phyloP scores from a whole-genome alignment of 192 early-diverging fungal genomes.

The Backusella morwellensis region DNA sequence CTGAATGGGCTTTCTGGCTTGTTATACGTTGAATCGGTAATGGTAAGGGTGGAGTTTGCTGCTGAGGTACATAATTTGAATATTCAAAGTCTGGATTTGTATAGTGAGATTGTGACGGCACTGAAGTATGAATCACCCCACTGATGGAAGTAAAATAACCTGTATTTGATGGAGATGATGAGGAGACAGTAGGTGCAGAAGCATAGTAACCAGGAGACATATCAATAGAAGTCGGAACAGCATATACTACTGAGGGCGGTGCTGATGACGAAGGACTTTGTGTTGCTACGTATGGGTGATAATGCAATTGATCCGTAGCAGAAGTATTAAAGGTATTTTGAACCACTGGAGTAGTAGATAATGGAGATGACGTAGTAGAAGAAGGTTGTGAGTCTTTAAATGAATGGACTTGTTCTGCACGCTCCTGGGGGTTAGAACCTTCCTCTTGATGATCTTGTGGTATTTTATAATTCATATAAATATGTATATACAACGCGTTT shows the following conservation, averaged over 20 bases:
- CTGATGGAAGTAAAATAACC: neutral
- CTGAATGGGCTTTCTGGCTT: neutral
- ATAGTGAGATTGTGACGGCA: neutral
- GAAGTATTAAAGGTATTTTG: neutral
- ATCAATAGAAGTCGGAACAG: neutral
- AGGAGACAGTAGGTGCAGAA: neutral
- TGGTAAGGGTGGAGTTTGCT: neutral
- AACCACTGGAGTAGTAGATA: neutral
- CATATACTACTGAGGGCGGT: neutral
- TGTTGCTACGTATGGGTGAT: neutral
- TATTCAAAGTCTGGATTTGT: neutral
- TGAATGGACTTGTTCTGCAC: neutral
- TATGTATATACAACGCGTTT: constrained; percentile 4
- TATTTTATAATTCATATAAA: neutral
- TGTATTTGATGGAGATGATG: neutral
- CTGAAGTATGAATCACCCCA: neutral
- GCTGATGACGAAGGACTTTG: neutral
- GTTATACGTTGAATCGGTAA: neutral
- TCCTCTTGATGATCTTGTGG: neutral
- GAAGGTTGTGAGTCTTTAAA: neutral
- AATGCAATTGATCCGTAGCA: neutral
- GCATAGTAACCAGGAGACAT: neutral
- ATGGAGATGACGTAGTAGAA: neutral
- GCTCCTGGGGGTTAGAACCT: neutral
- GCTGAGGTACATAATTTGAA: neutral